A percentile compares a stretch with the other conserved stretches of the same genome.
Evolutionary conservation across 352 stramenopile genomes (phyloP).

Genomic region (Thalassiosira oceanica): DNA sequence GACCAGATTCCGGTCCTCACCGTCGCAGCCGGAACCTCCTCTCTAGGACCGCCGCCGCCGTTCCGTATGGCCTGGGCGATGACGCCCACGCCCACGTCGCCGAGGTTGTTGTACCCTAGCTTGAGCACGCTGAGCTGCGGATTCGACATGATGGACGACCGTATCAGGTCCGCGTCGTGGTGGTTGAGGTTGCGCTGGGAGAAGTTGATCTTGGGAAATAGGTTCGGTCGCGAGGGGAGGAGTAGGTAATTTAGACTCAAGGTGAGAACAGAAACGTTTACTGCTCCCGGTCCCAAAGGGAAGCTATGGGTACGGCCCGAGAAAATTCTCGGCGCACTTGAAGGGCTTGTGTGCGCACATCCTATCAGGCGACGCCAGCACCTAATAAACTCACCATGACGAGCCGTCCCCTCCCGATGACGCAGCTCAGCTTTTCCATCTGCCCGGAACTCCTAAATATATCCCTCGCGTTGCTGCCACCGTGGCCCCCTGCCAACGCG

Average conservation of each 20-base stretch:
- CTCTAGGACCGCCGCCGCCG: conserved; percentile 16
- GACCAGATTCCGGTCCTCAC: background rate
- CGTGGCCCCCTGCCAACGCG: no score
- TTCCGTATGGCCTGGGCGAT: conserved; percentile 58
- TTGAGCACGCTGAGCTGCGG: conserved; percentile 72
- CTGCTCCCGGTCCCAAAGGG: background rate
- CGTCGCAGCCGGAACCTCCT: background rate
- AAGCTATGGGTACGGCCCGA: background rate
- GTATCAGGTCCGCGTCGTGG: conserved; percentile 54
- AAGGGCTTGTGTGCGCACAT: background rate
- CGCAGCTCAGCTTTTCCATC: conserved; percentile 30
- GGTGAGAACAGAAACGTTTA: background rate
- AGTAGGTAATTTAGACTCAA: background rate
- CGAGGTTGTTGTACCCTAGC: conserved; percentile 74
- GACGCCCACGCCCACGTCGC: conserved; percentile 56
- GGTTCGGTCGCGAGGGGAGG: no score
- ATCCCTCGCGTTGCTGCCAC: no score
- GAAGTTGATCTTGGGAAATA: conserved; percentile 69
- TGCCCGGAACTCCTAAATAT: no score
- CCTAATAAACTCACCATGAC: conserved; percentile 41
- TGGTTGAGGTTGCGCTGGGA: conserved; percentile 57
- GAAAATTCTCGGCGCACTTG: background rate
- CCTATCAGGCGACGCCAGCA: background rate
- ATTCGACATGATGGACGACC: conserved; percentile 55
- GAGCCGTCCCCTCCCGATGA: conserved; percentile 27